Conservation (phyloP, 345 rosid species). For the Eutrema heterophyllum region DNA sequence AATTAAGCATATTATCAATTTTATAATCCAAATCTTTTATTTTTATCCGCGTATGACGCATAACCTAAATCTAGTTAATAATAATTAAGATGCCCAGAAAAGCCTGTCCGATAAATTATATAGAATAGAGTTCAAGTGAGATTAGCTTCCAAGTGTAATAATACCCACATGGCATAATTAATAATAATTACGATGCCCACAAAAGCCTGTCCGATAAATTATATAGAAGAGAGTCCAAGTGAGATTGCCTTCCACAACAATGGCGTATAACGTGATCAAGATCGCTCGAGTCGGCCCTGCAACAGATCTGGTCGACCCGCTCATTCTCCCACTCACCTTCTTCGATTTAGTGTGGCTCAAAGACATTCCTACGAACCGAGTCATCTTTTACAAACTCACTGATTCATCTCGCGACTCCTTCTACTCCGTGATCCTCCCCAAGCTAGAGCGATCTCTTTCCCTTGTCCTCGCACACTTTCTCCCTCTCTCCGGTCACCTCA, state of each 20-base stretch:
- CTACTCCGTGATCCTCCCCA: background rate
- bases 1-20: too few relatives aligned
- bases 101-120: too few relatives aligned
- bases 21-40: too few relatives aligned
- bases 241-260: background rate
- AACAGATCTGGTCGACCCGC: background rate
- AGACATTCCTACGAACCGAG: background rate
- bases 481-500: background rate
- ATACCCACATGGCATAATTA: too few relatives aligned
- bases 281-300: background rate
- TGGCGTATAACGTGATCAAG: background rate
- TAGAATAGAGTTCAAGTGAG: too few relatives aligned
- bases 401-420: background rate
- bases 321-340: background rate
- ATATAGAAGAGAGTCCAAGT: background rate
- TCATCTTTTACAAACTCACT: background rate
- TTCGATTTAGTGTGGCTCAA: background rate
- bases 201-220: too few relatives aligned
- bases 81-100: too few relatives aligned
- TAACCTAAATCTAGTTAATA: too few relatives aligned
- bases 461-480: background rate
- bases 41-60: too few relatives aligned
- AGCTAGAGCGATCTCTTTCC: background rate
- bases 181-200: too few relatives aligned
- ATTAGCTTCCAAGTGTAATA: too few relatives aligned